Evolutionary conservation across 1,284 basidiomycete species (phyloP).

Genomic region (Puccinia horiana): DNA sequence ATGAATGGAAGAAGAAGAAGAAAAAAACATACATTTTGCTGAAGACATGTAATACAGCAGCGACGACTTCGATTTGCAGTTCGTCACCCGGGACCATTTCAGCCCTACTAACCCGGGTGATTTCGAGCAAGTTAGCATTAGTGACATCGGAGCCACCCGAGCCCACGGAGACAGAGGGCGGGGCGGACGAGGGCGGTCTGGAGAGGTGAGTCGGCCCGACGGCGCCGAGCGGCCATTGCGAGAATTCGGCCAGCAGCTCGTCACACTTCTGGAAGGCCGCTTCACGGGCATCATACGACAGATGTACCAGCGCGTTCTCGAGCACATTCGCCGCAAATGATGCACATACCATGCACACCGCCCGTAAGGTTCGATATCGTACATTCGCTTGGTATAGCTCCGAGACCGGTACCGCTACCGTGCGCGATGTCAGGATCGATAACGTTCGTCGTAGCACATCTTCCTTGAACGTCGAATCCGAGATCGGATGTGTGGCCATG

Average conservation of each 20-base stretch:
- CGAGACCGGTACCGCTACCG: constrained; percentile 72
- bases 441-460: constrained; percentile 74
- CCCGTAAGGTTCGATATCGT: constrained; percentile 75
- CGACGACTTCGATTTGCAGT: constrained; percentile 80
- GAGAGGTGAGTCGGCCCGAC: constrained; percentile 57
- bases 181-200: constrained; percentile 53
- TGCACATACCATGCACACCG: constrained; percentile 79
- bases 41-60: constrained; percentile 85
- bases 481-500: constrained; percentile 95
- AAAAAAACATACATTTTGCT: constrained; percentile 47
- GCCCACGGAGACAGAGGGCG: constrained; percentile 57
- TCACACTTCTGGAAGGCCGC: constrained; percentile 85
- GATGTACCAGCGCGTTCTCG: constrained; percentile 81
- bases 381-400: constrained; percentile 70
- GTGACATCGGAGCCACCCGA: constrained; percentile 56
- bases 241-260: constrained; percentile 85
- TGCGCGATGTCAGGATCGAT: constrained; percentile 76
- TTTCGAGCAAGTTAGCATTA: constrained; percentile 72
- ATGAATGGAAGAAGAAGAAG: background rate
- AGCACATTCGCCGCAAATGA: constrained; percentile 90
- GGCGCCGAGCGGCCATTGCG: constrained; percentile 80
- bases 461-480: constrained; percentile 85
- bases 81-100: constrained; percentile 63
- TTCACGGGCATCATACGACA: constrained; percentile 87
- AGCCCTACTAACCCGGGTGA: constrained; percentile 74